Evolutionary conservation across 2,329 filamentous ascomycete species (phyloP).

Genomic region (Aspergillus flavus): DNA sequence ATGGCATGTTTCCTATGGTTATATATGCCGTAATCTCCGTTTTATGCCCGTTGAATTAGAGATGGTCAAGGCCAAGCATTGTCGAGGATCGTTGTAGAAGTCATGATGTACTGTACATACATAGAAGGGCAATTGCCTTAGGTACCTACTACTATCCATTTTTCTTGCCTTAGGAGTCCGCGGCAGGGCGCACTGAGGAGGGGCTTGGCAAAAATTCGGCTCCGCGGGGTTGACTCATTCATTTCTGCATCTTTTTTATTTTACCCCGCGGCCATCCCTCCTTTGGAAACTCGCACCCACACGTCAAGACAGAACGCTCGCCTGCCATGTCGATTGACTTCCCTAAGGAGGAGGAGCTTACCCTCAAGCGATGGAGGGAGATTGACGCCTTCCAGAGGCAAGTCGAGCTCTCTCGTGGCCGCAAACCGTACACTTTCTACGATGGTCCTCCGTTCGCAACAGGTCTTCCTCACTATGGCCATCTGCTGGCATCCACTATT

Average conservation of each 20-base stretch:
- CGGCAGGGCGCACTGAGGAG: neutral
- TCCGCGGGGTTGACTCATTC: constrained; percentile 18
- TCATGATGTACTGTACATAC: neutral
- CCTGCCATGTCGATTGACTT: constrained; percentile 83
- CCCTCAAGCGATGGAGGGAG: constrained; percentile 85
- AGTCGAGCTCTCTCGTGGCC: constrained; percentile 81
- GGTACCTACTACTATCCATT: neutral
- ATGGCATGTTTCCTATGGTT: neutral
- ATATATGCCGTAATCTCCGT: neutral
- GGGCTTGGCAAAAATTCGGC: constrained; percentile 9
- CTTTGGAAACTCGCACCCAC: constrained; percentile 21
- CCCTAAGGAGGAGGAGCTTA: constrained; percentile 83
- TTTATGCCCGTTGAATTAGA: neutral
- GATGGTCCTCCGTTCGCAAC: constrained; percentile 82
- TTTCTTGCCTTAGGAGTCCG: neutral
- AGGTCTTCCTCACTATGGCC: constrained; percentile 69
- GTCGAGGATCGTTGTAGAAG: neutral
- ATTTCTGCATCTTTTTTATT: constrained; percentile 20
- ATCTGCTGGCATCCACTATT: constrained; percentile 88
- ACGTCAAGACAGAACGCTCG: constrained; percentile 21
- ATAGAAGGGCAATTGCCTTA: neutral
- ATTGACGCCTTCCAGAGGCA: constrained; percentile 89
- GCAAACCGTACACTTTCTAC: constrained; percentile 91
- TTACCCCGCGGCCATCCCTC: constrained; percentile 29
- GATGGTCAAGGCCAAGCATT: neutral